phyloP scores from a whole-genome alignment of 164 flowering plant species.

The Vitis vinifera region DNA sequence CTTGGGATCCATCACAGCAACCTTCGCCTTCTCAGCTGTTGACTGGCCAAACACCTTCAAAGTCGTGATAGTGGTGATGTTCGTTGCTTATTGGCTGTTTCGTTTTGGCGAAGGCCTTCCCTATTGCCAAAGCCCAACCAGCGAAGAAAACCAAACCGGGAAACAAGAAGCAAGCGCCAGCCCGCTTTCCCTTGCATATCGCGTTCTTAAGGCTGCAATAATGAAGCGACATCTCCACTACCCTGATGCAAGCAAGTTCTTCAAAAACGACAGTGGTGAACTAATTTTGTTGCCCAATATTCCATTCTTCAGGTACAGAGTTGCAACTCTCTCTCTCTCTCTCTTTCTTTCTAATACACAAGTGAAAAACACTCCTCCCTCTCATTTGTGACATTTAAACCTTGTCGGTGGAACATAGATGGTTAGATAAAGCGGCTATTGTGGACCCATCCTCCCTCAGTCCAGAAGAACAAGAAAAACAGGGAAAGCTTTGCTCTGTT shows the following conservation, averaged over 20 bases:
- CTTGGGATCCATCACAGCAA: not conserved
- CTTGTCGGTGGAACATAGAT: not conserved
- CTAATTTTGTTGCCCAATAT: not conserved
- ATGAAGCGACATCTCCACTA: not conserved
- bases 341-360: no score
- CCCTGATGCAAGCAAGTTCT: not conserved
- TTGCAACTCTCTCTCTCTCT: no score
- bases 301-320: not conserved
- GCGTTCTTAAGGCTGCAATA: not conserved
- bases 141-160: no score
- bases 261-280: not conserved
- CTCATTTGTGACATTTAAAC: no score
- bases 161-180: no score
- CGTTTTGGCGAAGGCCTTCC: not conserved
- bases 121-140: not conserved
- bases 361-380: no score
- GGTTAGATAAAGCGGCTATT: constrained; percentile 28
- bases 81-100: not conserved
- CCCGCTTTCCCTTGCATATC: not conserved
- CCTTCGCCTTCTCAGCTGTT: not conserved
- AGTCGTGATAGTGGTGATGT: not conserved
- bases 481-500: constrained; percentile 26
- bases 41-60: not conserved
- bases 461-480: constrained; percentile 7
- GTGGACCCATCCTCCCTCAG: not conserved